Evolutionary conservation across 139 green algal genomes (phyloP).

Genomic region (Bryopsis sp.): DNA sequence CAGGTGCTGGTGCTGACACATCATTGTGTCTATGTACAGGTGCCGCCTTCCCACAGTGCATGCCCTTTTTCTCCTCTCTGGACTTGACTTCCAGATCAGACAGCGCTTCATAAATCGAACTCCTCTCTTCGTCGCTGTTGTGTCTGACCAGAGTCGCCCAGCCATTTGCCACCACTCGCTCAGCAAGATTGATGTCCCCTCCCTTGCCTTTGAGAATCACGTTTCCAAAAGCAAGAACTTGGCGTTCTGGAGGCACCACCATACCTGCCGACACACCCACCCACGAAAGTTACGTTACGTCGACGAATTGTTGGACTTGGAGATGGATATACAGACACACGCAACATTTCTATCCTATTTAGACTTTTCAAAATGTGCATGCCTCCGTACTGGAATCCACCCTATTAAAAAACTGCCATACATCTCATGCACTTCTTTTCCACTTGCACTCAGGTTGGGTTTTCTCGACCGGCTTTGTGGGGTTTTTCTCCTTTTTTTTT

Average conservation of each 20-base stretch:
- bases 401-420: too few species aligned
- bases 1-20: not conserved
- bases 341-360: too few species aligned
- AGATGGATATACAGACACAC: too few species aligned
- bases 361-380: too few species aligned
- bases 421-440: too few species aligned
- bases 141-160: slow-evolving; percentile 74
- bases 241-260: too few species aligned
- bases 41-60: slow-evolving; percentile 71
- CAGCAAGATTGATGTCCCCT: slow-evolving; percentile 61
- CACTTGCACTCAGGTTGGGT: too few species aligned
- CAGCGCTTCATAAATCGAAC: slow-evolving; percentile 77
- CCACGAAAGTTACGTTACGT: too few species aligned
- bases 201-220: slow-evolving; percentile 39
- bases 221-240: slow-evolving; percentile 74
- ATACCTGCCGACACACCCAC: too few species aligned
- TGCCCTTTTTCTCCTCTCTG: slow-evolving; percentile 54
- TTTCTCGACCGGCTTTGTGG: slow-evolving; percentile 10
- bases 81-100: slow-evolving; percentile 75
- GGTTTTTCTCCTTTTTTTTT: slow-evolving; percentile 7
- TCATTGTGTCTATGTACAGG: slow-evolving; percentile 21
- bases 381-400: too few species aligned
- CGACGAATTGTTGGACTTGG: too few species aligned
- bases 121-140: slow-evolving; percentile 63
- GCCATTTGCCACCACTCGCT: slow-evolving; percentile 77